phyloP scores from a whole-genome alignment of 1,284 basidiomycete species.

The Ceratobasidium papillatum region DNA sequence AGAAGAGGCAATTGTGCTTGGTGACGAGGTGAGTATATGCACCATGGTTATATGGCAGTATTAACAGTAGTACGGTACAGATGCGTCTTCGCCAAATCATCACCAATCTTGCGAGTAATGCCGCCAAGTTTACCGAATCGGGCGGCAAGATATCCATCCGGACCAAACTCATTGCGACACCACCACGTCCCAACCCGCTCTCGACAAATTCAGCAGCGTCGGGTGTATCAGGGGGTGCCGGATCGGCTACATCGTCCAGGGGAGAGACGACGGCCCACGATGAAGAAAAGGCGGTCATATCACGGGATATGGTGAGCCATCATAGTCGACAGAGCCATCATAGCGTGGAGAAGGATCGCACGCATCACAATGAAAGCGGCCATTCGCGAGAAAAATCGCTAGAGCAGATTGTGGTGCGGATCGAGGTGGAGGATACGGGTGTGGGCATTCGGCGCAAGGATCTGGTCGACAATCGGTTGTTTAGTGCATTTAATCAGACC shows the following conservation, averaged over 20 bases:
- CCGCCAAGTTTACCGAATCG: conserved; percentile 70
- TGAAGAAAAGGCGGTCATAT: background rate
- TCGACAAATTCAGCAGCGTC: conserved; percentile 8
- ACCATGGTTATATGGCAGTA: too few relatives aligned
- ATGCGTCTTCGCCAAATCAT: conserved; percentile 82
- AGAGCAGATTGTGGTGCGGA: conserved; percentile 76
- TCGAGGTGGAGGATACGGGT: conserved; percentile 85
- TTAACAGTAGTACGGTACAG: background rate
- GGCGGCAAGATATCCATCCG: conserved; percentile 72
- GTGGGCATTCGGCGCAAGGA: conserved; percentile 76
- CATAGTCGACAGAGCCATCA: conserved; percentile 3
- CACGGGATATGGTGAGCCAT: background rate
- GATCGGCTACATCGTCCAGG: background rate
- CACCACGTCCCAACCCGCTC: conserved; percentile 52
- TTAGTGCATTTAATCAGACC: conserved; percentile 68
- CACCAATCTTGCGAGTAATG: conserved; percentile 72
- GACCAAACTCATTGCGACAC: conserved; percentile 65
- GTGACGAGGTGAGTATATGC: conserved; percentile 63
- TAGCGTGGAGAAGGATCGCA: background rate
- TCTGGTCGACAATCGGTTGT: conserved; percentile 76
- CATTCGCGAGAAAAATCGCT: conserved; percentile 46
- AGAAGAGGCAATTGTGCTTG: conserved; percentile 72
- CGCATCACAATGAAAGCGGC: background rate
- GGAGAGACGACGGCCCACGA: background rate
- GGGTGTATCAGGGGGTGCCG: background rate